Evolutionary conservation across 129 eudicot species (phyloP).

Genomic region (Scalesia atractyloides): DNA sequence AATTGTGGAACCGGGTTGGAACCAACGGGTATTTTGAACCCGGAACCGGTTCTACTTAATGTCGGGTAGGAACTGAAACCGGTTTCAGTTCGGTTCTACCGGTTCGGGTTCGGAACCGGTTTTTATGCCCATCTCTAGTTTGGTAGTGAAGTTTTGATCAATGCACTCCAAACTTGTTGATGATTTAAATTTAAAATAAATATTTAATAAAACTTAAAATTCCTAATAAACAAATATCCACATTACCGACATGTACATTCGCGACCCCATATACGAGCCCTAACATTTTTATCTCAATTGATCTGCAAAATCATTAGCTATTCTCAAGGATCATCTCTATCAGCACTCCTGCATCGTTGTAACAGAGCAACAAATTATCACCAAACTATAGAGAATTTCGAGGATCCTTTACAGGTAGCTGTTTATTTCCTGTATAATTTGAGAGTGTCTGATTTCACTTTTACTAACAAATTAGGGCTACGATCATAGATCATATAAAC

Average conservation of each 20-base stretch:
- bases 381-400: not conserved
- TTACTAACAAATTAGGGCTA: not conserved
- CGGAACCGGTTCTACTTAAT: too few species aligned
- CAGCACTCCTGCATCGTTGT: not conserved
- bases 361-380: not conserved
- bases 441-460: not conserved
- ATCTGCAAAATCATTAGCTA: slow-evolving; percentile 14
- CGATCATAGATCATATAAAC: not conserved
- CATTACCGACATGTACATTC: not conserved
- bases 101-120: too few species aligned
- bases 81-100: too few species aligned
- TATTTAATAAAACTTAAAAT: too few species aligned
- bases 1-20: too few species aligned
- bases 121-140: too few species aligned
- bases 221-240: too few species aligned
- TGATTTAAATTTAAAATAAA: too few species aligned
- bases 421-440: not conserved
- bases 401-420: not conserved
- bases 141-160: too few species aligned
- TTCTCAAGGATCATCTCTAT: not conserved
- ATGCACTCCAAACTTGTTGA: too few species aligned
- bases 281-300: not conserved
- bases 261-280: slow-evolving; percentile 13
- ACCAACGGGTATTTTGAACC: too few species aligned
- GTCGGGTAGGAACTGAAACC: too few species aligned